These are phyloP conservation scores for Luffa acutangula DNA, from an alignment of 306 rosid genomes.

Conservation along the genomic window DNA sequence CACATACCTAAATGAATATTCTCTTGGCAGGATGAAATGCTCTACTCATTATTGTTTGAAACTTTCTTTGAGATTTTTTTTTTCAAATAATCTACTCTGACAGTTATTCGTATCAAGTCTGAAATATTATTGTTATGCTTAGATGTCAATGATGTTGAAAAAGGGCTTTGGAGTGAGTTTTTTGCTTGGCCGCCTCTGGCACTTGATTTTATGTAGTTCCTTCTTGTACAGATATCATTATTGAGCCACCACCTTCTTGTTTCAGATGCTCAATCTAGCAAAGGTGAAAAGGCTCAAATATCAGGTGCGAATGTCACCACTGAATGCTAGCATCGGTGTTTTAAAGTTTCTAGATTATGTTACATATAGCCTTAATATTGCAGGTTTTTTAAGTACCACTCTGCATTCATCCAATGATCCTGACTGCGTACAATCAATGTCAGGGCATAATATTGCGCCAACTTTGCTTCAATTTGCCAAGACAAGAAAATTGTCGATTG, in stretches of 20 bases:
- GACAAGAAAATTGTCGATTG: conserved; percentile 47
- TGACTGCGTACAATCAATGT: conserved; percentile 31
- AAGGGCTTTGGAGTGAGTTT: background rate
- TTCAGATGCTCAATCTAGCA: conserved; percentile 48
- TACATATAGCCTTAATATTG: conserved; percentile 21
- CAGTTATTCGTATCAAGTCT: background rate
- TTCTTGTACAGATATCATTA: conserved; percentile 15
- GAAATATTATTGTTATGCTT: background rate
- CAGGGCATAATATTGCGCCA: conserved; percentile 43
- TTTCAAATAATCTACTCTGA: background rate
- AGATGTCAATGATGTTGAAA: background rate
- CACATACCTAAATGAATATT: background rate
- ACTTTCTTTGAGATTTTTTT: background rate
- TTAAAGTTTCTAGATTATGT: conserved; percentile 15
- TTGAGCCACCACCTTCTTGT: conserved; percentile 18
- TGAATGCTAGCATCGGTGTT: conserved; percentile 17
- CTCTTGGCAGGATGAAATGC: background rate
- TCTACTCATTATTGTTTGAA: background rate
- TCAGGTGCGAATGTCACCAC: conserved; percentile 29
- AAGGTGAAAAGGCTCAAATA: conserved; percentile 28
- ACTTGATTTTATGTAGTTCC: conserved; percentile 2
- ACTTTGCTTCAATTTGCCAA: conserved; percentile 49
- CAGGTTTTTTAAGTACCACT: conserved; percentile 44
- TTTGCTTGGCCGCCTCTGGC: conserved; percentile 2
- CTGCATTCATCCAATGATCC: conserved; percentile 33